These are phyloP conservation scores for Mallotus repandus DNA, from an alignment of 441 rosid genomes.

Conservation along the genomic window DNA sequence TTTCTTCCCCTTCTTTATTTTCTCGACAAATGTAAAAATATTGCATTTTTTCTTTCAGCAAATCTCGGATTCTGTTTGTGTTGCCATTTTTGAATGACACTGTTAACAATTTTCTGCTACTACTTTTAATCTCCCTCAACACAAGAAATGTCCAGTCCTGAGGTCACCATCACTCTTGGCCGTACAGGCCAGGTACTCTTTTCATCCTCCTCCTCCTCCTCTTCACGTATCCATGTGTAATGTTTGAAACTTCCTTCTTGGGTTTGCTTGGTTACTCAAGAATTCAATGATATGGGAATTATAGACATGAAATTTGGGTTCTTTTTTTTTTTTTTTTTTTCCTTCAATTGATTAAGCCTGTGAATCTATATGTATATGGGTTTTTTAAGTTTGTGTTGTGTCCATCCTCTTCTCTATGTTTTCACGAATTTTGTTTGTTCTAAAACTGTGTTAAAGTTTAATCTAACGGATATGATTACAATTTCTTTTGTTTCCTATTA, in stretches of 20 bases:
- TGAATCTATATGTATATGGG: not conserved
- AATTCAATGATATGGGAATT: not conserved
- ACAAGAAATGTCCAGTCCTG: conserved; percentile 30
- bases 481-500: not conserved
- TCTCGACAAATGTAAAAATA: too few relatives aligned
- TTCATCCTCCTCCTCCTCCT: not conserved
- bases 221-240: not conserved
- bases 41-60: too few relatives aligned
- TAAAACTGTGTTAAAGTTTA: not conserved
- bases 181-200: conserved; percentile 40
- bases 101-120: not conserved
- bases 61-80: not conserved
- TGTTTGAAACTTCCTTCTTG: not conserved
- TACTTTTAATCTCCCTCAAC: not conserved
- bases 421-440: conserved; percentile 6
- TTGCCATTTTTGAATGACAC: not conserved
- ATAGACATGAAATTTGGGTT: not conserved
- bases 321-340: not conserved
- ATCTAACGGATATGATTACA: not conserved
- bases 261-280: not conserved
- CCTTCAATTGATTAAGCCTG: not conserved
- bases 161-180: conserved; percentile 45
- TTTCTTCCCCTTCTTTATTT: too few relatives aligned
- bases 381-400: not conserved
- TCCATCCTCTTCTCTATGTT: too few relatives aligned